These are phyloP conservation scores for Smittium culicis DNA, from an alignment of 371 early-diverging fungal genomes.

Conservation along the genomic window DNA sequence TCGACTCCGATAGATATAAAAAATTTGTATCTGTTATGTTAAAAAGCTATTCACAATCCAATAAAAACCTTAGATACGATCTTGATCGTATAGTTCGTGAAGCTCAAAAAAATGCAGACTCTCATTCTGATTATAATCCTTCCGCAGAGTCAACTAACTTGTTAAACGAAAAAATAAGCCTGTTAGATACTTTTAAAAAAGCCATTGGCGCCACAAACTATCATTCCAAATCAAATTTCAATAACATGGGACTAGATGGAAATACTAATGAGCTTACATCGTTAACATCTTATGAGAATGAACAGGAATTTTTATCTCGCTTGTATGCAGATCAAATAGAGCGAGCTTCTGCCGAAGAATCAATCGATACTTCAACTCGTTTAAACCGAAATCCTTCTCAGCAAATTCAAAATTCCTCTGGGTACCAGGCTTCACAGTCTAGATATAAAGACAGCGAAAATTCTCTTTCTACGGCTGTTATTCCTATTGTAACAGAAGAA, in stretches of 20 bases:
- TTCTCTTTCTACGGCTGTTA: slow-evolving; percentile 9
- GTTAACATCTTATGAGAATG: slow-evolving; percentile 43
- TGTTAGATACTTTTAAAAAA: not conserved
- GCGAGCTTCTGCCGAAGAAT: not conserved
- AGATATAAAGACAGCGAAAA: slow-evolving; percentile 8
- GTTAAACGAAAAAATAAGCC: not conserved
- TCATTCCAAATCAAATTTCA: not conserved
- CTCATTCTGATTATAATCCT: not conserved
- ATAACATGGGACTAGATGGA: not conserved
- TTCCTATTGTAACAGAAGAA: slow-evolving; percentile 14
- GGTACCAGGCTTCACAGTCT: not conserved
- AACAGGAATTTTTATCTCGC: slow-evolving; percentile 65
- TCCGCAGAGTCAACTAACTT: not conserved
- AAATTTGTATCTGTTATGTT: not conserved
- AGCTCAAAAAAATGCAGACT: slow-evolving; percentile 6
- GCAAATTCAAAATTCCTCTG: not conserved
- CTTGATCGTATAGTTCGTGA: not conserved
- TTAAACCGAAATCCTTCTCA: no score
- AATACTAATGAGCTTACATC: not conserved
- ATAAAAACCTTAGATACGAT: not conserved
- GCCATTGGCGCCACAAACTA: not conserved
- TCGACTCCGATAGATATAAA: slow-evolving; percentile 24
- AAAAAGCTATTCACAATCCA: not conserved
- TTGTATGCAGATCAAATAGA: slow-evolving; percentile 50
- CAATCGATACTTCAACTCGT: not conserved